These are phyloP conservation scores for Ganoderma leucocontextum DNA, from an alignment of 1,284 basidiomycete species.

Conservation along the genomic window DNA sequence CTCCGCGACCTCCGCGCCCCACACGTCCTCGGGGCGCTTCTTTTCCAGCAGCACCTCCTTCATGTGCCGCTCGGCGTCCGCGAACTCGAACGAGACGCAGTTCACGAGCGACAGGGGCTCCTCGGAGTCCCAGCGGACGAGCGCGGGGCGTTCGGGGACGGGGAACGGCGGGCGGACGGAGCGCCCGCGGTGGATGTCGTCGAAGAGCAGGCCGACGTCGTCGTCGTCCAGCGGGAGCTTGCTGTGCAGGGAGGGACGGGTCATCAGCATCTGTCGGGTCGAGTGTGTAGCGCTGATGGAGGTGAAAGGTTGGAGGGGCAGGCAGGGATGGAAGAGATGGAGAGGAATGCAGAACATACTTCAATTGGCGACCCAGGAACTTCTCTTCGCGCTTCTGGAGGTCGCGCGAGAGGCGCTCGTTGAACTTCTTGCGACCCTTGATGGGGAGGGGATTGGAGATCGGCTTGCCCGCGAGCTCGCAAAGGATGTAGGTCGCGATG, in stretches of 20 bases:
- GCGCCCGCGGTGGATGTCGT: conserved; percentile 86
- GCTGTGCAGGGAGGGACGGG: conserved; percentile 45
- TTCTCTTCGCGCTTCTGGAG: conserved; percentile 78
- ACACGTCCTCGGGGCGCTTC: conserved; percentile 60
- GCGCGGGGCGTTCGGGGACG: conserved; percentile 73
- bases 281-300: background rate
- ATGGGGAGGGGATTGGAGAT: conserved; percentile 84
- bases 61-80: conserved; percentile 77
- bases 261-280: background rate
- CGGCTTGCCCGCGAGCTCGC: conserved; percentile 84
- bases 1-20: conserved; percentile 68
- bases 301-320: too few relatives aligned
- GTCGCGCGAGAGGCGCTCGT: conserved; percentile 82
- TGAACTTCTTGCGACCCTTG: conserved; percentile 85
- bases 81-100: conserved; percentile 49
- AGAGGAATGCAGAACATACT: conserved; percentile 31
- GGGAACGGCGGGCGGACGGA: conserved; percentile 80
- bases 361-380: conserved; percentile 53
- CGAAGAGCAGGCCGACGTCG: conserved; percentile 85
- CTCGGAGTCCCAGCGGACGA: conserved; percentile 83
- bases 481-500: conserved; percentile 87
- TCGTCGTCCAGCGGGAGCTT: conserved; percentile 82
- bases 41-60: conserved; percentile 53
- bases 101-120: conserved; percentile 40
- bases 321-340: background rate